These are phyloP conservation scores for Pseudogymnoascus sp. DNA, from an alignment of 2,329 filamentous ascomycete species.

Conservation along the genomic window DNA sequence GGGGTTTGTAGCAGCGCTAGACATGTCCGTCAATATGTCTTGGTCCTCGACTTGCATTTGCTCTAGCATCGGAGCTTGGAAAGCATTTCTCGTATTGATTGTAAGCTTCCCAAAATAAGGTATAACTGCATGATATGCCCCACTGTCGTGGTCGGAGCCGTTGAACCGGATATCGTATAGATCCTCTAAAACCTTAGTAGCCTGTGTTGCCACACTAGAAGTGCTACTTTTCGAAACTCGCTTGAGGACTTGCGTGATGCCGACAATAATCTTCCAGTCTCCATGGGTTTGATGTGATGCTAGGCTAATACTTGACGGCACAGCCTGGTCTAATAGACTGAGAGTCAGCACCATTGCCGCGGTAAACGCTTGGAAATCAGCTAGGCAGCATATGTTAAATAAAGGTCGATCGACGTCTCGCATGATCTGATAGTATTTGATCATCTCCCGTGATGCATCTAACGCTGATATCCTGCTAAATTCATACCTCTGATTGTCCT, in stretches of 20 bases:
- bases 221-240: conserved; percentile 28
- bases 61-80: background rate
- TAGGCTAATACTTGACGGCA: conserved; percentile 16
- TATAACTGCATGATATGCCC: conserved; percentile 34
- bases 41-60: background rate
- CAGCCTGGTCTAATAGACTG: conserved; percentile 30
- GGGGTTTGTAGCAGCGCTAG: background rate
- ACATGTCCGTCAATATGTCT: background rate
- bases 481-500: conserved; percentile 30
- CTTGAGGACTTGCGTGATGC: conserved; percentile 28
- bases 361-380: conserved; percentile 41
- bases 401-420: conserved; percentile 24
- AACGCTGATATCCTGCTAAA: conserved; percentile 33
- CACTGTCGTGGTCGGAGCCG: conserved; percentile 21
- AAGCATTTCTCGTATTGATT: background rate
- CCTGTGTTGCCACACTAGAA: conserved; percentile 37
- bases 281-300: conserved; percentile 25
- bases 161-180: conserved; percentile 19
- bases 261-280: conserved; percentile 32
- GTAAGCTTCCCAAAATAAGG: conserved; percentile 36
- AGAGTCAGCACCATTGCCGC: conserved; percentile 37
- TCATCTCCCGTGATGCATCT: conserved; percentile 35
- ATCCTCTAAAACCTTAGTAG: conserved; percentile 33
- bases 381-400: conserved; percentile 36
- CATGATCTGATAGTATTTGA: conserved; percentile 32